Evolutionary conservation across 768 basidiomycete species (phyloP).

Genomic region (Tephrocybe rancida): DNA sequence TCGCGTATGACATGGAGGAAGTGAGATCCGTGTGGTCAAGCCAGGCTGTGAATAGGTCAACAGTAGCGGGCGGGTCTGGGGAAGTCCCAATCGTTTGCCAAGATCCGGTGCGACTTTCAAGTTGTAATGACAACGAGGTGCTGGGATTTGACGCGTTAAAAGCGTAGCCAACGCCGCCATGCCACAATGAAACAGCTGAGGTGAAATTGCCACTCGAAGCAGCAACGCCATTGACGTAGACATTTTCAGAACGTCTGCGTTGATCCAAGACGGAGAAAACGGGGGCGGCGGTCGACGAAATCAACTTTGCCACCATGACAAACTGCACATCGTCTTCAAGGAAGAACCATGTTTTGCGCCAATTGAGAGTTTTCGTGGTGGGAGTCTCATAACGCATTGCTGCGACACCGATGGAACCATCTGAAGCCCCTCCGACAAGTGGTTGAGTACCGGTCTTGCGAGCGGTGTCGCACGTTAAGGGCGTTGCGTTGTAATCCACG

Average conservation of each 20-base stretch:
- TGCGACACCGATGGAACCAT: slow-evolving; percentile 55
- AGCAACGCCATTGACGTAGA: slow-evolving; percentile 45
- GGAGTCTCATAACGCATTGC: slow-evolving; percentile 75
- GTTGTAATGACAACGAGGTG: slow-evolving; percentile 39
- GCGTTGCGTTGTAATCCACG: slow-evolving; percentile 60
- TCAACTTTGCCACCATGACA: slow-evolving; percentile 58
- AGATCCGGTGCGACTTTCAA: slow-evolving; percentile 54
- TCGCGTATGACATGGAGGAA: slow-evolving; percentile 51
- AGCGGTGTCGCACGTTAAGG: slow-evolving; percentile 50
- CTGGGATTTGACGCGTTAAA: slow-evolving; percentile 38
- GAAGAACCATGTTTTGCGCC: slow-evolving; percentile 80
- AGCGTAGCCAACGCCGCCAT: slow-evolving; percentile 63
- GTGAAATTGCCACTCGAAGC: slow-evolving; percentile 14
- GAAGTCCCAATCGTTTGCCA: slow-evolving; percentile 71
- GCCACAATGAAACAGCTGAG: slow-evolving; percentile 53
- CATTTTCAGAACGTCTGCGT: slow-evolving; percentile 43
- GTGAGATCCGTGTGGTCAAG: slow-evolving; percentile 42
- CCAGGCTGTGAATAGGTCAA: slow-evolving; percentile 70
- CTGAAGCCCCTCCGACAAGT: slow-evolving; percentile 71
- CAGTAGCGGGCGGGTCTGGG: slow-evolving; percentile 52
- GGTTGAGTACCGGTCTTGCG: slow-evolving; percentile 44
- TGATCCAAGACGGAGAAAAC: slow-evolving; percentile 74
- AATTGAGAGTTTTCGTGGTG: slow-evolving; percentile 50
- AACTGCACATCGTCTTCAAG: slow-evolving; percentile 64
- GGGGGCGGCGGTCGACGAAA: slow-evolving; percentile 45